phyloP scores from a whole-genome alignment of 345 rosid genomes.

The Noccaea bulbosa region DNA sequence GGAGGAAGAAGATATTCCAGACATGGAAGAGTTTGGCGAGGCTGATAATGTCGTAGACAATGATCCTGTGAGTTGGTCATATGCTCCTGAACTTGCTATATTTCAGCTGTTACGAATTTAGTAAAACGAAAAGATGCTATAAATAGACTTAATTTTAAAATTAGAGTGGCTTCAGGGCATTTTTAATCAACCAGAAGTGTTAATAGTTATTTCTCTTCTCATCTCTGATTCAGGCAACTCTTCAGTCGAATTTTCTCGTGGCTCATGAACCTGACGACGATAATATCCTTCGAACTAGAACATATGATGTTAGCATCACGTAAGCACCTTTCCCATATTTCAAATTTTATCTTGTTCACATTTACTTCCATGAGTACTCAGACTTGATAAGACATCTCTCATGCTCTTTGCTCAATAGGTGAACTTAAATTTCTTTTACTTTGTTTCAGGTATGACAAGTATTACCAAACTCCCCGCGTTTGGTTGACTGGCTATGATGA shows the following conservation, averaged over 20 bases:
- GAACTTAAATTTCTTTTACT: constrained; percentile 12
- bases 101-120: neutral
- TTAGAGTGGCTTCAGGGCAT: neutral
- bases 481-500: constrained; percentile 96
- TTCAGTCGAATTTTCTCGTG: constrained; percentile 68
- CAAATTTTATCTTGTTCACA: neutral
- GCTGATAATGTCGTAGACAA: constrained; percentile 56
- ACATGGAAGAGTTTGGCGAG: constrained; percentile 83
- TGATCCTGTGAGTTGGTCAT: constrained; percentile 64
- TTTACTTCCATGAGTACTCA: neutral
- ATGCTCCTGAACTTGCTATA: neutral
- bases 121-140: neutral
- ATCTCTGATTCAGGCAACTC: constrained; percentile 69
- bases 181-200: neutral
- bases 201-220: neutral
- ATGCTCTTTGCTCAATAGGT: constrained; percentile 4
- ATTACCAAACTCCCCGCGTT: constrained; percentile 94
- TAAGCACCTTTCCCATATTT: constrained; percentile 34
- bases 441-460: constrained; percentile 74
- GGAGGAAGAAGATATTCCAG: constrained; percentile 82
- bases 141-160: neutral
- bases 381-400: neutral
- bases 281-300: constrained; percentile 88
- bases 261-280: constrained; percentile 94
- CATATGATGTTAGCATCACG: constrained; percentile 99